phyloP scores from a whole-genome alignment of 306 rosid genomes.

The Quercus agrifolia region DNA sequence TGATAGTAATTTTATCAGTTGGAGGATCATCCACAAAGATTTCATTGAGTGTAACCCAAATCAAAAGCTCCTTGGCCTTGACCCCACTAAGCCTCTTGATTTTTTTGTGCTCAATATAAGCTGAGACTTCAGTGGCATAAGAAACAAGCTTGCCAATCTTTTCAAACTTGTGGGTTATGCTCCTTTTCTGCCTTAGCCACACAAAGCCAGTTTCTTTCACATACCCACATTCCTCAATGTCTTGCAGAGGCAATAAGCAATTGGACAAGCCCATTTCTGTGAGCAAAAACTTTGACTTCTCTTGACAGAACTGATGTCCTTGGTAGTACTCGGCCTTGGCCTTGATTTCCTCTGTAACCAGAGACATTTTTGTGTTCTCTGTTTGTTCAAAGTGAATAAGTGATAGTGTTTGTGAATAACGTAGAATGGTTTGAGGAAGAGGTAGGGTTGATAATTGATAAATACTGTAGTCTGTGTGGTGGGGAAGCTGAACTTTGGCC shows the following conservation, averaged over 20 bases:
- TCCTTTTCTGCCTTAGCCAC: constrained; percentile 82
- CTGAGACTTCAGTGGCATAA: constrained; percentile 71
- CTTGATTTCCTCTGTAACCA: constrained; percentile 44
- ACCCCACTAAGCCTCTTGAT: constrained; percentile 84
- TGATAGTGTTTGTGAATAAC: too few species aligned
- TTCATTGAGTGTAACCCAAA: constrained; percentile 72
- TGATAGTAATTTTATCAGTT: constrained; percentile 67
- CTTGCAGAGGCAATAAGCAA: constrained; percentile 69
- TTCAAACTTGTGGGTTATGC: constrained; percentile 63
- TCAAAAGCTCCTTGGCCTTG: constrained; percentile 72
- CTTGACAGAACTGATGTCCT: constrained; percentile 65
- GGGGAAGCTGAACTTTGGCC: too few species aligned
- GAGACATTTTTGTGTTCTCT: constrained; percentile 38
- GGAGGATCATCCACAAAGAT: constrained; percentile 70
- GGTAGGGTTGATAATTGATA: too few species aligned
- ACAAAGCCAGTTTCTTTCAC: constrained; percentile 67
- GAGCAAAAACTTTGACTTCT: constrained; percentile 50
- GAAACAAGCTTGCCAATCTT: constrained; percentile 62
- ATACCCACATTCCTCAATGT: constrained; percentile 74
- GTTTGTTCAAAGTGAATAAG: too few species aligned
- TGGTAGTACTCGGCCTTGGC: constrained; percentile 61
- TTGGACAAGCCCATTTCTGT: constrained; percentile 63
- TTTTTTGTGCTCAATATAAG: constrained; percentile 46
- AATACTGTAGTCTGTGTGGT: too few species aligned
- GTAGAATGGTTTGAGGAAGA: too few species aligned